Base-by-base conservation (phyloP, 1,284 basidiomycete species). In the Apiotrichum montevideense region DNA sequence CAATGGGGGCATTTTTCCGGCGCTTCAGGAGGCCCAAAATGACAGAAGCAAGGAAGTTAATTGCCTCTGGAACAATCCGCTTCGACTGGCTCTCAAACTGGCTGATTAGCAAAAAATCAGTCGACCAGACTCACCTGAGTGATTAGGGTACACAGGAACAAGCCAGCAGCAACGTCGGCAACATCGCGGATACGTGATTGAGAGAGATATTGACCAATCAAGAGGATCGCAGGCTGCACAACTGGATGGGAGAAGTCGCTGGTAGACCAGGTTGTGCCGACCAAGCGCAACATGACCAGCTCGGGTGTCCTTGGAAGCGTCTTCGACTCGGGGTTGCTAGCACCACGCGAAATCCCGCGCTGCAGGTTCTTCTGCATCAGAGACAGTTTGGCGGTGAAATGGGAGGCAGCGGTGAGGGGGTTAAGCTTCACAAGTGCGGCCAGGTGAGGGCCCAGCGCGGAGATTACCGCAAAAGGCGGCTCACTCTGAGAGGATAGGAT, bases 311-410 rank as follows among this genome's bases (percentile, higher is more conserved):
- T 85, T 1, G 96, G 96, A 86, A 91, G 96, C 0, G 92, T 98
- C 75, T 84, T 87, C 1, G 90, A 81, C 3, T 83, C 79, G 0
- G 75, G 75, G 29, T 83, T 79, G 11, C 84, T 79, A 0, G 90
- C 79, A 1, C 89, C 91, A n/a, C 80, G 82, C 3, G 85, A 82
- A 6, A 99, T 79, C 5, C 93, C 94, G 5, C 86, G 85, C 55
- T 85, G 85, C 50, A 98, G 84, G 73, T 98, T 98, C 78, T 93
- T 93, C 74, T 98, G 87, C 90, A 98, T 96, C 9, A 97, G 76
- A 0, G 82, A 79, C 46, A 98, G 81, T 76, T 98, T 98, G 50
- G 82, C 78, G 58, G 88, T 83, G 73, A 94, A 93, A 68, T 86
- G 83, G 50, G 85, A 82, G 0, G 94, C 90, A 4, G 87, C 82